Base-by-base conservation (phyloP, 2,329 filamentous ascomycete species). In the Ascochyta lentis region DNA sequence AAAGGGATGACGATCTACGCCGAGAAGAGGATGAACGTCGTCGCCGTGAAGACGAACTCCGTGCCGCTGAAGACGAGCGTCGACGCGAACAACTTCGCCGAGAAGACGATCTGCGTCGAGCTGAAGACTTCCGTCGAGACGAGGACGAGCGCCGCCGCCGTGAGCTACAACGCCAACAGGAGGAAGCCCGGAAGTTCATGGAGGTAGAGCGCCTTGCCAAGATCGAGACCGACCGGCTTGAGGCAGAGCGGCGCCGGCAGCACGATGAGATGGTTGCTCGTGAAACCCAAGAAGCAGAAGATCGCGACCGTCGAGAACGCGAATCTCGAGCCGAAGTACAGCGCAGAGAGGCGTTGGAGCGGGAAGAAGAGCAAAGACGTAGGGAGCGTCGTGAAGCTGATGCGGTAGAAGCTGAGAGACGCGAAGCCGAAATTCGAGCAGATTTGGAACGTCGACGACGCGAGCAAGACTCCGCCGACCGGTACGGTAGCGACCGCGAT, bases 261-360 rank as follows among this genome's bases (percentile, higher is more conserved):
- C 60, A 63, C 22, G 64, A 66, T 16, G 65, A 71, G 41, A 54
- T 63, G 43, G 58, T 60, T 23, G 65, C 58, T 26, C 70, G 71
- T 9, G 68, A 75, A 60, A 65, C 65, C 29, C 58, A 60, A 49
- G 66, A 67, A 39, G 65, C 65, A 1, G 60, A 65, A 31, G 72
- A 75, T 19, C 69, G 68, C 15, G 66, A 74, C 37, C 66, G 66
- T 23, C 62, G 56, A 19, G 67, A 74, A 53, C 73, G 68, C 4
- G 62, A 65, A 26, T 59, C 63, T 16, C 51, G 56, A 40, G 54
- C 54, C 27, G 72, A 77, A 59, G 65, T 64, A 8, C 67, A 71
- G 50, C 67, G 68, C 47, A 69, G 49, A 58, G 68, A 54, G 29
- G 64, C 75, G n/a, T 56, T 63, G n/a, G 69, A 71, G 45, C 67